Conservation (phyloP, 2,329 filamentous ascomycete species). For the Fusarium metavorans region DNA sequence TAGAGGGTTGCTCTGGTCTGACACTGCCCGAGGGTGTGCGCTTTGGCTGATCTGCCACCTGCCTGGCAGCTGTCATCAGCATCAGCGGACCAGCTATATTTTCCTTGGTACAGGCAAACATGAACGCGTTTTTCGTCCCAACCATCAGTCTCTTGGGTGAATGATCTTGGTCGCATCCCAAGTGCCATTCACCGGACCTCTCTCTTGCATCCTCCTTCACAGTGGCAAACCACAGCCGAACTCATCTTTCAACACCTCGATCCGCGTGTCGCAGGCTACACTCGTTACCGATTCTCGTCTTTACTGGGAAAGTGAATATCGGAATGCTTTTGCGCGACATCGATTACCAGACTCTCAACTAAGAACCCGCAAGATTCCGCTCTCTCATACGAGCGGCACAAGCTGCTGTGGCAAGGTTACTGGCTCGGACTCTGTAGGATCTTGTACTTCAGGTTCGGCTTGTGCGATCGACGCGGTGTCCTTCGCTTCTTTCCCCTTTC, state of each 20-base stretch:
- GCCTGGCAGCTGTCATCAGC: constrained; percentile 10
- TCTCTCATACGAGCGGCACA: neutral
- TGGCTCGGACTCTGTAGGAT: constrained; percentile 14
- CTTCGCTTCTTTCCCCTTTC: constrained; percentile 37
- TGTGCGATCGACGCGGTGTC: constrained; percentile 22
- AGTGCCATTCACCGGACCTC: neutral
- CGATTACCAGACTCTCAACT: neutral
- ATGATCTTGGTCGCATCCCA: neutral
- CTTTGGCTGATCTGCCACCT: neutral
- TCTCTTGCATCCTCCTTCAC: neutral
- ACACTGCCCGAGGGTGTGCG: constrained; percentile 12
- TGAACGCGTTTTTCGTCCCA: neutral
- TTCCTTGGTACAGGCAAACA: neutral
- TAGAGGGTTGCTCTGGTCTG: constrained; percentile 15
- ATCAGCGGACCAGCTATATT: neutral
- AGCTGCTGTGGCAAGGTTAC: neutral
- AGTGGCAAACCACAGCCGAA: neutral
- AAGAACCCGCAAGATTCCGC: neutral
- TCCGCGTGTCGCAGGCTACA: neutral
- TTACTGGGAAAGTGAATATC: neutral
- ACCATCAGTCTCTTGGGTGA: neutral
- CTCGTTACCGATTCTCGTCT: neutral
- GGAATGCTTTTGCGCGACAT: neutral
- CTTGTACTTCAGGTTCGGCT: constrained; percentile 23
- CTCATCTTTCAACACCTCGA: neutral